Evolutionary conservation across 2,329 filamentous ascomycete species (phyloP), one percentile per base, ranked within the genome.

Genomic region (Alternaria viburni): DNA sequence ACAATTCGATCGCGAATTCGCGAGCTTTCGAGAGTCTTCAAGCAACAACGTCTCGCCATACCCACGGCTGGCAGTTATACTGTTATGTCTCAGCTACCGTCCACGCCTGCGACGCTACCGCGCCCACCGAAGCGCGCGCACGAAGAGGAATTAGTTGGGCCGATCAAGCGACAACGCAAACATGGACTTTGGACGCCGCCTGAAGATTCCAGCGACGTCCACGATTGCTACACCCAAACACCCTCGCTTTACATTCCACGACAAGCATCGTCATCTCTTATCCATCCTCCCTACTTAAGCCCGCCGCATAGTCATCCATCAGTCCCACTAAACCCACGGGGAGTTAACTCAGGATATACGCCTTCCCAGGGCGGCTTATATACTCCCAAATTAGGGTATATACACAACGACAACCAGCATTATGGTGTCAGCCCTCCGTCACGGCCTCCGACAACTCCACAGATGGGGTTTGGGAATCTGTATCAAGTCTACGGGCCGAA

Each of bases 401-500:
- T 9, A 10, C 32, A 51, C 13, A 2, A 9, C 8, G 13, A 36
- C 23, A 12, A 36, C 32, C 13, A 0, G 8, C 49, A 36, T 2
- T 25, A 12, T 23, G 2, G 19, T n/a, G 2, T 1, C 11, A 2
- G 13, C 11, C 3, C 23, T 1, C 7, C 13, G 2, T 25, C 1
- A 10, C 49, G 3, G 12, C 49, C 49, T n/a, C 49, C 1, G 10
- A 19, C 12, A 23, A 0, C 12, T n/a, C 2, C 19, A 0, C 30
- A 23, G 8, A 10, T 23, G 30, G 32, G 19, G 5, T 17, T 36
- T 4, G 17, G 19, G 9, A 32, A 32, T 51, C 12, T 10, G n/a
- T 13, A 9, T 17, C 17, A 32, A n/a, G 3, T 0, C 12, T 32
- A 51, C 12, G 17, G 30, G 2, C 1, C 19, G 2, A 0, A 32